Percentiles rank a stretch among this genome's conserved stretches.
Conservation (phyloP, 2,329 filamentous ascomycete species). For the Alternaria conjuncta region DNA sequence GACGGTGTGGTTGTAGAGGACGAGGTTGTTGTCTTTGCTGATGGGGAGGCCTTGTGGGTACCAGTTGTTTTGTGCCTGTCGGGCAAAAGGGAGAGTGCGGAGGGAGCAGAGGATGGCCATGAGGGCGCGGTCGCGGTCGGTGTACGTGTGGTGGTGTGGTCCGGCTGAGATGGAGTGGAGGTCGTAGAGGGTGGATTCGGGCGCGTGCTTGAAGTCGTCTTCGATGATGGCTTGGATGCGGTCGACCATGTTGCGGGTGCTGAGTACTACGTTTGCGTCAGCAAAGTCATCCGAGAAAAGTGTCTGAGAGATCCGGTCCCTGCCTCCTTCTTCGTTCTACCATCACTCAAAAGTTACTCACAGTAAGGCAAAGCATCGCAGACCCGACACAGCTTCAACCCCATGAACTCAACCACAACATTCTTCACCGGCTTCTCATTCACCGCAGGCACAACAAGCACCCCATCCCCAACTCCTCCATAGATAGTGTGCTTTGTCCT, state of each 20-base stretch:
- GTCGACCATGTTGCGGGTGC: not conserved
- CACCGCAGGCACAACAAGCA: not conserved
- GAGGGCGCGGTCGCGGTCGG: not conserved
- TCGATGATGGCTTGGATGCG: constrained; percentile 7
- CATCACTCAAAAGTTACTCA: not conserved
- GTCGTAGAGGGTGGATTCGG: not conserved
- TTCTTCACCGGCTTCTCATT: not conserved
- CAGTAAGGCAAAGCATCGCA: constrained; percentile 9
- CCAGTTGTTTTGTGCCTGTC: constrained; percentile 1
- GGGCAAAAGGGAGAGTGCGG: not conserved
- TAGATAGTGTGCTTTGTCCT: not conserved
- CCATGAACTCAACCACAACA: constrained; percentile 1
- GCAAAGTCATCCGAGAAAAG: not conserved
- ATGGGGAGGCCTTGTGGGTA: constrained; percentile 7
- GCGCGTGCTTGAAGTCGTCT: not conserved
- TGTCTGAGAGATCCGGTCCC: not conserved
- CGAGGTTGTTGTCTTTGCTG: not conserved
- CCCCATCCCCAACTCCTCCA: not conserved
- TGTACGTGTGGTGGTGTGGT: not conserved
- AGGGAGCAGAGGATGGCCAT: constrained; percentile 5
- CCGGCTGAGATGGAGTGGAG: not conserved
- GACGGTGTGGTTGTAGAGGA: not conserved
- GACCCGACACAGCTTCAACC: constrained; percentile 2
- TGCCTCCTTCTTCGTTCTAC: not conserved
- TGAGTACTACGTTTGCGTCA: constrained; percentile 3